Evolutionary conservation across 2,329 filamentous ascomycete genomes (phyloP), one percentile per base, ranked within the genome.

Genomic region (Scytalidium sp.): DNA sequence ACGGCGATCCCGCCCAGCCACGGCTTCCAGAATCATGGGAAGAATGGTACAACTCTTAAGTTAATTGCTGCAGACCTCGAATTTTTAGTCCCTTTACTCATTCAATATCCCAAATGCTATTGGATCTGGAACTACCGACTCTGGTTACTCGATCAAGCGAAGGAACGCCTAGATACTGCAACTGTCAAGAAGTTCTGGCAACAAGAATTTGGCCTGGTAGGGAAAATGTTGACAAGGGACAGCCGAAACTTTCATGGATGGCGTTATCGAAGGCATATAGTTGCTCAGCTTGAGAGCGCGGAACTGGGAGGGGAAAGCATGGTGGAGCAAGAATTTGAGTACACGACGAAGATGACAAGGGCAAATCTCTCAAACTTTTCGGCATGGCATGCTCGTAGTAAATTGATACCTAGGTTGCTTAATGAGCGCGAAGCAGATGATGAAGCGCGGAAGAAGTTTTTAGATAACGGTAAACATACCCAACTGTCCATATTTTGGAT

Each of bases 61-160:
- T 64, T 86, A 25, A 78, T 97, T 53, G 79, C 81, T 43, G 75
- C 80, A 49, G 94, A 99, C 66, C 76, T 99, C 27, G 73, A 74
- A 43, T 96, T 97, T 64, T 85, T 93, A 27, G 81, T 97, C 39
- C 89, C 90, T 1, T 78, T 99, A 19, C 80, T 99, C 45, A 79
- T 89, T 56, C 83, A 90, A 57, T 93, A 84, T 57, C 94, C 94
- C 6, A 99, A 99, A 68, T 97, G 94, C 76, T 99, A 99, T 73
- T 97, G 94, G 93, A 93, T 99, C 63, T 99, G 94, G 94, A 96
- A 96, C 60, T 93, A 97, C 69, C 85, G 94, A 22, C 71, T 87
- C 42, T 99, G 94, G 92, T 74, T 93, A 3, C 75, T 99, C 13
- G 75, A 85, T 48, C 81, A 90, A 66, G 84, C 85, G 27, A 88